Evolutionary conservation across 2,329 filamentous ascomycete species (phyloP).

Genomic region (Fusarium robinianum): DNA sequence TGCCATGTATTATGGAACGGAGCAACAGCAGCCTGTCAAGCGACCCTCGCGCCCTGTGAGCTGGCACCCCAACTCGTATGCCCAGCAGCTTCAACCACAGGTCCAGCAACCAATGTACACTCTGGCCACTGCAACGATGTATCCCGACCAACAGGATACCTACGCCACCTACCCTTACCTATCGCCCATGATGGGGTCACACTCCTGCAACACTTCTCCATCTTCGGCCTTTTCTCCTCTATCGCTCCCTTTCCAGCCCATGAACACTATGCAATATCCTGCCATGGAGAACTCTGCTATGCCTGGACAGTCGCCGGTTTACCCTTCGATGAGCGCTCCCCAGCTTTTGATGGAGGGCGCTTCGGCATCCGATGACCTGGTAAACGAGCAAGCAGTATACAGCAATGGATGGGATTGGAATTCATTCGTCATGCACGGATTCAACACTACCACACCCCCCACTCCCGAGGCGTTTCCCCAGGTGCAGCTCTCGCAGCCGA

Average conservation of each 20-base stretch:
- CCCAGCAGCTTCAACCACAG: constrained; percentile 45
- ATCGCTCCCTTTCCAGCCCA: constrained; percentile 50
- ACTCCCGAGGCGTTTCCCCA: constrained; percentile 63
- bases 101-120: constrained; percentile 46
- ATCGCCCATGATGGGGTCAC: constrained; percentile 58
- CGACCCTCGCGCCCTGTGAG: constrained; percentile 65
- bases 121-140: constrained; percentile 44
- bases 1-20: constrained; percentile 32
- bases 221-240: constrained; percentile 58
- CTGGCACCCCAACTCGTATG: constrained; percentile 72
- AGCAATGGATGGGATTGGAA: constrained; percentile 48
- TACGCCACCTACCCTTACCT: constrained; percentile 49
- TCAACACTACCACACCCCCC: constrained; percentile 57
- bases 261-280: constrained; percentile 47
- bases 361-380: constrained; percentile 31
- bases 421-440: constrained; percentile 50
- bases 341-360: constrained; percentile 38
- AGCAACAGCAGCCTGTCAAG: constrained; percentile 22
- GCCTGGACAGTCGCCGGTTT: constrained; percentile 38
- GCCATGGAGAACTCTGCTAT: constrained; percentile 46
- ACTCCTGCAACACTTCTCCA: constrained; percentile 64
- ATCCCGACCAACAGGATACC: constrained; percentile 49
- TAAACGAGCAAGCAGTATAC: constrained; percentile 16
- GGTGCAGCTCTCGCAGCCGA: constrained; percentile 53
- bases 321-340: constrained; percentile 29